These are phyloP conservation scores for Fusarium napiforme DNA, from an alignment of 2,329 filamentous ascomycete genomes.

Conservation along the genomic window DNA sequence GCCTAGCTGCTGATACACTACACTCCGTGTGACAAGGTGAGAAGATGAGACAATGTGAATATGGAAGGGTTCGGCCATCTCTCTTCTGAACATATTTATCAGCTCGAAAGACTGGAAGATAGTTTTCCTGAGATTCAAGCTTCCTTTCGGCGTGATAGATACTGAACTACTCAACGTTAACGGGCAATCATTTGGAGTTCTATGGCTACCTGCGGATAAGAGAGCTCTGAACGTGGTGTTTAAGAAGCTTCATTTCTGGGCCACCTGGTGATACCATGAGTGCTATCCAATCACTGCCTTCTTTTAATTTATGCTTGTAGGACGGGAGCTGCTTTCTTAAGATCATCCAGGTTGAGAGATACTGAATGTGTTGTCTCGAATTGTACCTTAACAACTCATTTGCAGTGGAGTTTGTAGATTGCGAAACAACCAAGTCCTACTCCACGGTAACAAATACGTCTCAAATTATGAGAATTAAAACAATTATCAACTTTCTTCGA, in stretches of 20 bases:
- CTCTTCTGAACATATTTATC: rapidly evolving
- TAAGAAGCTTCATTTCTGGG: too few relatives aligned
- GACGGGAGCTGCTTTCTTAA: neutral
- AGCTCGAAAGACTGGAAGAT: rapidly evolving
- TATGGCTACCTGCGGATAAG: neutral
- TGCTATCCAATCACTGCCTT: neutral
- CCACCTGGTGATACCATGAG: neutral
- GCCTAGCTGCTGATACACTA: rapidly evolving
- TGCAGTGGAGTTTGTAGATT: neutral
- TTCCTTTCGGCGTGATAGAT: neutral
- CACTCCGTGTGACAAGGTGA: neutral
- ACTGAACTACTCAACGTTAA: neutral
- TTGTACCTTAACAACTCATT: rapidly evolving
- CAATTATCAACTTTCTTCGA: too few relatives aligned
- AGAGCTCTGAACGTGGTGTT: too few relatives aligned
- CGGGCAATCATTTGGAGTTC: neutral
- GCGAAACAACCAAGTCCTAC: neutral
- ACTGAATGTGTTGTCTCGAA: neutral
- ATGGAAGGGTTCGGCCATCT: rapidly evolving
- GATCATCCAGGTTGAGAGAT: neutral
- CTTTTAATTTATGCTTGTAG: too few relatives aligned
- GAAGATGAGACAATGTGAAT: rapidly evolving
- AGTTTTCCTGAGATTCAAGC: rapidly evolving
- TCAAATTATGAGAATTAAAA: too few relatives aligned
- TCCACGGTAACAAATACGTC: neutral